A percentile compares a stretch with the other conserved stretches of the same genome.
Conservation (phyloP, 1,284 basidiomycete genomes). For the Ustilago lituana region DNA sequence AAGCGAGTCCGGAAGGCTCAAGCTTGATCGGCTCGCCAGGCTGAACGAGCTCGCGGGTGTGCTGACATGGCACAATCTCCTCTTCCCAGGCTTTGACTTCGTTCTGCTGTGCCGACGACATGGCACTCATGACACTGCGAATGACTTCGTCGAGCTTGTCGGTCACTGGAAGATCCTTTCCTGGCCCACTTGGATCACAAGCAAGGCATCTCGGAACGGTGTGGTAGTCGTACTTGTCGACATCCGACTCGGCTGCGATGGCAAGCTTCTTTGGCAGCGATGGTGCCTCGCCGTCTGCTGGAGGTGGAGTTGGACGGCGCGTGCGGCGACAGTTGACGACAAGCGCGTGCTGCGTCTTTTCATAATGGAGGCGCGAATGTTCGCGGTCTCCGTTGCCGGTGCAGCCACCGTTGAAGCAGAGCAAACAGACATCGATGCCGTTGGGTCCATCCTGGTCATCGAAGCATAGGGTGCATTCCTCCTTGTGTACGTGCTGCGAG, state of each 20-base stretch:
- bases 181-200: slow-evolving; percentile 71
- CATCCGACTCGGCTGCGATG: slow-evolving; percentile 82
- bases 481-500: slow-evolving; percentile 73
- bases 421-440: slow-evolving; percentile 89
- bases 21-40: slow-evolving; percentile 49
- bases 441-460: slow-evolving; percentile 79
- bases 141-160: slow-evolving; percentile 71
- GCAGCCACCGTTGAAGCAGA: slow-evolving; percentile 86
- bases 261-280: slow-evolving; percentile 81
- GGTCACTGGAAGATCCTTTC: slow-evolving; percentile 71
- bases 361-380: slow-evolving; percentile 57
- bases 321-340: slow-evolving; percentile 83
- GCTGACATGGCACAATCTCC: slow-evolving; percentile 86
- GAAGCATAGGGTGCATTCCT: slow-evolving; percentile 96
- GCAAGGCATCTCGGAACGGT: slow-evolving; percentile 76
- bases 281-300: slow-evolving; percentile 1
- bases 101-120: slow-evolving; percentile 88
- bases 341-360: slow-evolving; percentile 76
- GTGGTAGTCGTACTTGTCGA: slow-evolving; percentile 82
- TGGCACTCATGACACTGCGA: slow-evolving; percentile 79
- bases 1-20: slow-evolving; percentile 44
- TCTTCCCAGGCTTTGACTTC: slow-evolving; percentile 99
- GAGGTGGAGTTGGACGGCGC: slow-evolving; percentile 69
- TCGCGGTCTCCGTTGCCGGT: slow-evolving; percentile 48
- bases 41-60: slow-evolving; percentile 80